Base-by-base conservation (phyloP, 2,329 filamentous ascomycete species). In the Byssochlamys sp. region DNA sequence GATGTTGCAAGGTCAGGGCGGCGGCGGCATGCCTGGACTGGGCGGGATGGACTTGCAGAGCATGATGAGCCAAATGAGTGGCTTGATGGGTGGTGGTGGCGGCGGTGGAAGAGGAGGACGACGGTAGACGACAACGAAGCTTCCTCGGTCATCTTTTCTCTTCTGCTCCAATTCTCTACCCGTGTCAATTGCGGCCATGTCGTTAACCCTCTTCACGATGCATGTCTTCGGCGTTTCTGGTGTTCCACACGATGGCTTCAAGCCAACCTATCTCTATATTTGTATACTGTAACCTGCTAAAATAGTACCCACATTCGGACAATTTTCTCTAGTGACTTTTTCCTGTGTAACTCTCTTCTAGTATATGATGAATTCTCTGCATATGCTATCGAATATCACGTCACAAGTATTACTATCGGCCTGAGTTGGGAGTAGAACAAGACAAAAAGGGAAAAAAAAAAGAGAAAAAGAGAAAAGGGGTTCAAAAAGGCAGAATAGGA, bases 1-100 rank as follows among this genome's bases (percentile, higher is more conserved):
- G 85, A 91, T 91, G 81, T 90, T 95, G 85, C 81, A 95, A 54
- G 88, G 87, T 3, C 85, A 85, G 19, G 86, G 85, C 26, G 83
- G 81, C 1, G 87, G 84, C 1, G 84, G 82, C 0, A 85, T 91
- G 79, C 86, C 87, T 1, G 76, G 78, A 52, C 64, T 80, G 25
- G 77, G 75, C 5, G 77, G 77, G 2, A 80, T 80, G 61, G 85
- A 86, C 28, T 81, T 88, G 59, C 83, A 87, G 75, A 86, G 87
- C 61, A 88, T 94, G 84, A 83, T 83, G 80, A 84, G 87, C 70
- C 86, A 88, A 64, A 90, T 94, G 74, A 74, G 88, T 81, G 89
- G 88, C 61, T 68, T 76, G 68, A 76, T 79, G 72, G 76, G 76
- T 31, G 75, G 71, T 49, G 61, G 69, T 56, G 68, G 73, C 59